Evolutionary conservation across 257 asterid species (phyloP).

Genomic region (Verbascum thapsus): DNA sequence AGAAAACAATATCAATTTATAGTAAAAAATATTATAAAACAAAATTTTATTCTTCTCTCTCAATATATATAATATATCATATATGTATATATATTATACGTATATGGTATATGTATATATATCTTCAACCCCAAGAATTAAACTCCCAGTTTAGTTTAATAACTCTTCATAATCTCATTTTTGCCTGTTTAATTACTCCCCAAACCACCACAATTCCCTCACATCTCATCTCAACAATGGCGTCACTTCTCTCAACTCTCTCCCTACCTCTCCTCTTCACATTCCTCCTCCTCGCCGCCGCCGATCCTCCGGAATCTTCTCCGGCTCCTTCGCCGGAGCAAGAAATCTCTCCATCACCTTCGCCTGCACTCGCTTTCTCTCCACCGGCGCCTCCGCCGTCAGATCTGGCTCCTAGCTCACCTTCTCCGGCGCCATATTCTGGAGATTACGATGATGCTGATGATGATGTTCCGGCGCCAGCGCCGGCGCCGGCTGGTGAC

Average conservation of each 20-base stretch:
- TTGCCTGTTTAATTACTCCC: too few species aligned
- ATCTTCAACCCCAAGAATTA: slow-evolving; percentile 10
- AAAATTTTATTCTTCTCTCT: too few species aligned
- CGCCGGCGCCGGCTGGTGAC: slow-evolving; percentile 36
- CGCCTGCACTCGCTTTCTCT: slow-evolving; percentile 28
- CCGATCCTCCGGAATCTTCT: slow-evolving; percentile 33
- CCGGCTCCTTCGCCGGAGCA: slow-evolving; percentile 53
- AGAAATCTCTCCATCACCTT: slow-evolving; percentile 28
- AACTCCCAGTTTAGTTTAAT: slow-evolving; percentile 6
- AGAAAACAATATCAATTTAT: too few species aligned
- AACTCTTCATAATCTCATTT: too few species aligned
- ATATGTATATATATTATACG: too few species aligned
- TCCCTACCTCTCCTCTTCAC: slow-evolving; percentile 32
- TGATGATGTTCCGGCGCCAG: slow-evolving; percentile 40
- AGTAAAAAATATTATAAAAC: too few species aligned
- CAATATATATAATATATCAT: too few species aligned
- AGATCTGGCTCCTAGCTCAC: slow-evolving; percentile 40
- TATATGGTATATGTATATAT: not conserved
- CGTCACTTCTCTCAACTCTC: slow-evolving; percentile 24
- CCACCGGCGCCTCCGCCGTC: slow-evolving; percentile 61
- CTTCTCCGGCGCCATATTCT: slow-evolving; percentile 44
- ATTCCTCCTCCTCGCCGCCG: slow-evolving; percentile 32
- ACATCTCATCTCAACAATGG: slow-evolving; percentile 32
- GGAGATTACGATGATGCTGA: not conserved
- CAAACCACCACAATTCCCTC: not conserved